Evolutionary conservation across 345 rosid species (phyloP).

Genomic region (Murraya paniculata): DNA sequence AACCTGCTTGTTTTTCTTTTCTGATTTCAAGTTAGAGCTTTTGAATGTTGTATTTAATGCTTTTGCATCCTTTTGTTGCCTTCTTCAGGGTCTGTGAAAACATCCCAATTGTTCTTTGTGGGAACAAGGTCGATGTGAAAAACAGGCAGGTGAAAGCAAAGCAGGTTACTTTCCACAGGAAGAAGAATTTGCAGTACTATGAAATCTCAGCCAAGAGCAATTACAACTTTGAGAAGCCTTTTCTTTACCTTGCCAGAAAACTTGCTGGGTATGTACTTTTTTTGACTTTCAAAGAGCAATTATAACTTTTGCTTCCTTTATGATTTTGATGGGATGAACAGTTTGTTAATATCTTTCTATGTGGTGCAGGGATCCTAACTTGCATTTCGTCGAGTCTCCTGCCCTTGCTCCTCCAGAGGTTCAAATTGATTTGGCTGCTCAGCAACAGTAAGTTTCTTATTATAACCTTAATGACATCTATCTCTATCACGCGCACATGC

Average conservation of each 20-base stretch:
- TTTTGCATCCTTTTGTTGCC: neutral
- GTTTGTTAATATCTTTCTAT: neutral
- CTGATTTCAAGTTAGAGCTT: neutral
- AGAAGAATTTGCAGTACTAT: conserved; percentile 56
- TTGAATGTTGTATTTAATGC: neutral
- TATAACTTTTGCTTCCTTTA: too few relatives aligned
- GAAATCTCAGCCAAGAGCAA: conserved; percentile 63
- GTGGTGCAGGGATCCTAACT: conserved; percentile 43
- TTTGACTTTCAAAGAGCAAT: neutral
- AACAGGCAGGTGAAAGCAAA: conserved; percentile 60
- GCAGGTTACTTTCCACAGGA: conserved; percentile 56
- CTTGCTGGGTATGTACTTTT: conserved; percentile 39
- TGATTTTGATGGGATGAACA: neutral
- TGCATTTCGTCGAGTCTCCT: conserved; percentile 50
- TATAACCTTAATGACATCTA: too few relatives aligned
- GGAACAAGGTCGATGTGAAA: conserved; percentile 60
- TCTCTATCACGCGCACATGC: neutral
- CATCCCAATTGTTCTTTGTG: conserved; percentile 56
- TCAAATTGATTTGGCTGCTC: conserved; percentile 38
- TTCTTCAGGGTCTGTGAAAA: conserved; percentile 48
- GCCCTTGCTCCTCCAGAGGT: conserved; percentile 56
- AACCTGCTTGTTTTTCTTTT: neutral
- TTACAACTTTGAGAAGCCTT: conserved; percentile 55
- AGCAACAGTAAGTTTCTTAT: conserved; percentile 35
- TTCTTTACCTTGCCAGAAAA: conserved; percentile 56